phyloP scores from a whole-genome alignment of 192 early-diverging fungal genomes.

The Podochytrium sp. region DNA sequence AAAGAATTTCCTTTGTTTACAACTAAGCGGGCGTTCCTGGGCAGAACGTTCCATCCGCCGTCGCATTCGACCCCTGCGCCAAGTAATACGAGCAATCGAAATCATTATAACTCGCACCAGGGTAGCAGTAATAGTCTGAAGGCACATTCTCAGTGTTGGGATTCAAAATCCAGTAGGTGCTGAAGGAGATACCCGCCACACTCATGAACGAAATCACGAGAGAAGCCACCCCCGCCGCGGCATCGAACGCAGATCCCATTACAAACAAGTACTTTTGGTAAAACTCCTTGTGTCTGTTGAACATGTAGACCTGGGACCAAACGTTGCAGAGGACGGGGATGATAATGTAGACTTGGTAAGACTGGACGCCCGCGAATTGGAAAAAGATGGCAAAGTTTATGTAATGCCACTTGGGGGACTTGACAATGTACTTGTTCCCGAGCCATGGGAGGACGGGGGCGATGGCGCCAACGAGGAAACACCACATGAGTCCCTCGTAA shows the following conservation, averaged over 20 bases:
- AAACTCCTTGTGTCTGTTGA: constrained; percentile 20
- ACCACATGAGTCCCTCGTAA: constrained; percentile 34
- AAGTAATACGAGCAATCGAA: constrained; percentile 12
- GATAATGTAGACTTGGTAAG: constrained; percentile 22
- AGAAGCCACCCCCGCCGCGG: constrained; percentile 32
- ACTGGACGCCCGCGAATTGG: neutral
- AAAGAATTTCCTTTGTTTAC: no score
- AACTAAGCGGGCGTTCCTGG: no score
- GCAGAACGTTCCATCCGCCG: neutral
- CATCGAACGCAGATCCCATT: constrained; percentile 59
- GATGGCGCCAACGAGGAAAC: constrained; percentile 37
- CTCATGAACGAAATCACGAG: neutral
- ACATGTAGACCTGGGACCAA: constrained; percentile 25
- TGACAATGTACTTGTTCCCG: constrained; percentile 42
- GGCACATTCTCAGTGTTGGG: constrained; percentile 5
- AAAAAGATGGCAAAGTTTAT: constrained; percentile 31
- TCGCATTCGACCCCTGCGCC: neutral
- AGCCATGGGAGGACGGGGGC: constrained; percentile 44
- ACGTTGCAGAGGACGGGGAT: constrained; percentile 14
- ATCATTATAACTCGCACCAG: neutral
- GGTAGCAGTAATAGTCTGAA: constrained; percentile 21
- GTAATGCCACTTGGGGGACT: constrained; percentile 17
- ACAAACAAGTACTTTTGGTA: constrained; percentile 54
- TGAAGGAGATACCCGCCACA: constrained; percentile 3
- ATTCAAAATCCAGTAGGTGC: neutral